Evolutionary conservation across 331 rosid species (phyloP).

Genomic region (Acacia pycnantha): DNA sequence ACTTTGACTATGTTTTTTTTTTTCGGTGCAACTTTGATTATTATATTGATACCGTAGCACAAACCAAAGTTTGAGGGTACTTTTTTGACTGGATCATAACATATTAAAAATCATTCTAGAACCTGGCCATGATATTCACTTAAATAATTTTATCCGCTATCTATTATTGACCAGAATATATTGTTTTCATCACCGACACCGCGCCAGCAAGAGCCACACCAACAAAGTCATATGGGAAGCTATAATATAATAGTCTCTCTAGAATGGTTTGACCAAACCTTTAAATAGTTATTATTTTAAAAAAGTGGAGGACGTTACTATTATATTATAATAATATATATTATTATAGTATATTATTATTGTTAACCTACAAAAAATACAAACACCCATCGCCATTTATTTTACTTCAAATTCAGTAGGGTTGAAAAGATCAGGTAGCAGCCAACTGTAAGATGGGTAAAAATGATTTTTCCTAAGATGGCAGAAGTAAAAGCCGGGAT

Average conservation of each 20-base stretch:
- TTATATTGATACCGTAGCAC: background rate
- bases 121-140: too few relatives aligned
- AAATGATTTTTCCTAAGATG: too few relatives aligned
- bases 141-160: background rate
- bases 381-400: background rate
- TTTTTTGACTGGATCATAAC: background rate
- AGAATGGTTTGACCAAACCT: too few relatives aligned
- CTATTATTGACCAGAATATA: background rate
- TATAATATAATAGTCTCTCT: too few relatives aligned
- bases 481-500: too few relatives aligned
- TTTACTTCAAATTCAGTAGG: background rate
- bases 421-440: background rate
- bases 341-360: slow-evolving; percentile 1
- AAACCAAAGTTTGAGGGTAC: background rate
- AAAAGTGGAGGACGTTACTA: too few relatives aligned
- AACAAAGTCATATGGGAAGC: background rate
- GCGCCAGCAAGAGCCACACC: background rate
- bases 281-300: too few relatives aligned
- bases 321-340: too few relatives aligned
- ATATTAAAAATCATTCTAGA: too few relatives aligned
- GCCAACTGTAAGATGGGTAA: background rate
- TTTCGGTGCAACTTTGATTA: too few relatives aligned
- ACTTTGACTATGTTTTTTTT: background rate
- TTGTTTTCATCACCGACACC: background rate
- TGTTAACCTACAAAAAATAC: slow-evolving; percentile 41